Percentiles rank a stretch among this genome's conserved stretches.
Conservation (phyloP, 2,329 filamentous ascomycete species). For the Colletotrichum sp. region DNA sequence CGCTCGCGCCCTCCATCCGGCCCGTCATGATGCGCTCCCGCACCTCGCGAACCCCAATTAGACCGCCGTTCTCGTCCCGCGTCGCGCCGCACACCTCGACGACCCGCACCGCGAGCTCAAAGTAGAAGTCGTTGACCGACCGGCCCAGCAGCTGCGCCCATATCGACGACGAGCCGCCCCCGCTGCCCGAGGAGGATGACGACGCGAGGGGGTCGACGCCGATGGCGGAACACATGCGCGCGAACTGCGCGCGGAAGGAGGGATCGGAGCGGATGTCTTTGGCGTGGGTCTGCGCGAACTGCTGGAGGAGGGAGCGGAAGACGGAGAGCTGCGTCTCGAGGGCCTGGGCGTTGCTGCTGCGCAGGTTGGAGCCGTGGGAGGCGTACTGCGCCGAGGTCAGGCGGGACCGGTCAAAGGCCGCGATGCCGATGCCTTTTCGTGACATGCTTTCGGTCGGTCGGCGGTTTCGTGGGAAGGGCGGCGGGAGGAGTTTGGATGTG, state of each 20-base stretch:
- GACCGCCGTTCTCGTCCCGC: constrained; percentile 86
- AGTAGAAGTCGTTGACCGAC: constrained; percentile 98
- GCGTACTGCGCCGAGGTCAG: constrained; percentile 90
- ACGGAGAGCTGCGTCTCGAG: constrained; percentile 93
- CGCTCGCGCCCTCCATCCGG: constrained; percentile 76
- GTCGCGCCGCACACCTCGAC: constrained; percentile 92
- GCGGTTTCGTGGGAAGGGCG: background rate
- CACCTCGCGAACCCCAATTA: constrained; percentile 86
- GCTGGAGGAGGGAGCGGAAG: constrained; percentile 93
- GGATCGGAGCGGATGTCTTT: constrained; percentile 97
- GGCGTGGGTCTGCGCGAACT: constrained; percentile 93
- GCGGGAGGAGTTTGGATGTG: background rate
- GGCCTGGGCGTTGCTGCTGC: constrained; percentile 81
- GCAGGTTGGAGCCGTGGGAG: constrained; percentile 86
- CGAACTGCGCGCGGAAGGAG: constrained; percentile 94
- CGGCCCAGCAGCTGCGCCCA: constrained; percentile 93
- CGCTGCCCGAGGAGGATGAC: constrained; percentile 39
- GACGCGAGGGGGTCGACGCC: constrained; percentile 89
- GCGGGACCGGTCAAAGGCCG: constrained; percentile 84
- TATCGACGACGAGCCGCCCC: constrained; percentile 67
- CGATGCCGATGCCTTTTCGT: constrained; percentile 86
- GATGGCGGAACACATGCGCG: constrained; percentile 97
- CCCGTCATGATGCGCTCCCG: constrained; percentile 75
- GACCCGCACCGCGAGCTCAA: constrained; percentile 93
- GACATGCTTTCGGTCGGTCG: constrained; percentile 52